Evolutionary conservation across 495 filamentous ascomycete species (phyloP), one percentile per base, ranked within the genome.

Genomic region (Penicillium mononematosum): DNA sequence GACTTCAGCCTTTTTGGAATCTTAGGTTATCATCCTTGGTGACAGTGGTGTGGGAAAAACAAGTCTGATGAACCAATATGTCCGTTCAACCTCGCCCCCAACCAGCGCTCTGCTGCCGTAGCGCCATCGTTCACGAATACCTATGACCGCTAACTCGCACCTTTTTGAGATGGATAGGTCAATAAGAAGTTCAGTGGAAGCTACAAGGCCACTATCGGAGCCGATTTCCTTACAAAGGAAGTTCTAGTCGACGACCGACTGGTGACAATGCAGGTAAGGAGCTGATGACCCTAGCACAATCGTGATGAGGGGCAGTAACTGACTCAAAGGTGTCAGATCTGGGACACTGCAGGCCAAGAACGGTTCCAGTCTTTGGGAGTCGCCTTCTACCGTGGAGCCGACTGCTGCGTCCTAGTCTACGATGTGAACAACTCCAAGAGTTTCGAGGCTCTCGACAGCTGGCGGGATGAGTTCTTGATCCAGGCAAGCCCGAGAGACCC

Each of bases 41-140:
- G 94, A 98, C 71, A 96, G 92, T 74, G 94, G 94, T 70, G 94
- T 99, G 45, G 94, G 94, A 60, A 99, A 99, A 81, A 99, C 95
- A 50, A 96, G 91, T 75, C 85, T 99, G 82, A 98, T 99, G 94
- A 99, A 98, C 78, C 94, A 99, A 98, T 99, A 98, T 87, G 94
- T 98, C 85, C 67, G 89, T 80, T 58, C 42, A 56, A 45, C 58
- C 42, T 59, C 53, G 25, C 41, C 44, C 55, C 38, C 42, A 29
- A 24, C 25, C 51, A 45, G 11, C 36, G 53, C 45, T 50, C 55
- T 20, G 54, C 46, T 11, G 46, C 43, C 43, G 42, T 39, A 45
- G 47, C 55, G 39, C 50, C 52, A 29, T 38, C 56, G 43, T 45
- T 27, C 25, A 52, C 45, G 45, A 29, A 45, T 36, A 27, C 50